These are phyloP conservation scores for Phytophthora megakarya DNA, from an alignment of 352 stramenopile species.

Conservation along the genomic window DNA sequence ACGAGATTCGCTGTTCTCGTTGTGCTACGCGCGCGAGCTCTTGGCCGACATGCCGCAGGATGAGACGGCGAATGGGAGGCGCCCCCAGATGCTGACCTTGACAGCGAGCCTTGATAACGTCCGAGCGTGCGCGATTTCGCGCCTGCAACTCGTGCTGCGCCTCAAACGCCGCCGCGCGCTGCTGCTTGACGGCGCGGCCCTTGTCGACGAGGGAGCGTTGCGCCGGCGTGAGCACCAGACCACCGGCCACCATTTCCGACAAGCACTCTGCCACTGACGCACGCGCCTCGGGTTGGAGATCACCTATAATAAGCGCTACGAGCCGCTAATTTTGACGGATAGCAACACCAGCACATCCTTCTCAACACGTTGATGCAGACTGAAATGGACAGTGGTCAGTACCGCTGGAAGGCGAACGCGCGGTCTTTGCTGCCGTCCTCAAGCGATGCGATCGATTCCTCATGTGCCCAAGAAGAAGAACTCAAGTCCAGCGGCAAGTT, in stretches of 20 bases:
- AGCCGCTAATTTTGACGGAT: constrained; percentile 17
- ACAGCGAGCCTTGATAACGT: constrained; percentile 44
- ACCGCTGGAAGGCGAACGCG: too few relatives aligned
- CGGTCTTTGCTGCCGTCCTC: too few relatives aligned
- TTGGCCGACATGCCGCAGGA: constrained; percentile 69
- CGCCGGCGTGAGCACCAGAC: constrained; percentile 51
- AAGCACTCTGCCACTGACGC: too few relatives aligned
- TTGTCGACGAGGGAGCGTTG: constrained; percentile 63
- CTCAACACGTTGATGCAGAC: not conserved
- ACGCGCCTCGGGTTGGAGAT: too few relatives aligned
- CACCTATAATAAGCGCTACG: constrained; percentile 25
- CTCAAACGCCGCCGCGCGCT: constrained; percentile 42
- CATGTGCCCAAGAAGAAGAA: too few relatives aligned
- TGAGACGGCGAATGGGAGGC: constrained; percentile 40
- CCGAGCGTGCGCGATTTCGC: constrained; percentile 29
- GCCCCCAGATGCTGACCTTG: constrained; percentile 14
- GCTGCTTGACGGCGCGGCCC: constrained; percentile 45
- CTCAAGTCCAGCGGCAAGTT: too few relatives aligned
- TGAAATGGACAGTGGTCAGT: too few relatives aligned
- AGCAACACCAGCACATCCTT: too few relatives aligned
- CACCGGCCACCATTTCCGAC: constrained; percentile 19
- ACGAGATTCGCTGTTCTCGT: constrained; percentile 21
- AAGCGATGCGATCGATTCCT: too few relatives aligned
- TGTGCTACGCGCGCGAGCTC: constrained; percentile 57
- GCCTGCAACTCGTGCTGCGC: constrained; percentile 46